A percentile compares a stretch with the other conserved stretches of the same genome.
phyloP scores from a whole-genome alignment of 2,329 filamentous ascomycete genomes.

The Fusarium sp. region DNA sequence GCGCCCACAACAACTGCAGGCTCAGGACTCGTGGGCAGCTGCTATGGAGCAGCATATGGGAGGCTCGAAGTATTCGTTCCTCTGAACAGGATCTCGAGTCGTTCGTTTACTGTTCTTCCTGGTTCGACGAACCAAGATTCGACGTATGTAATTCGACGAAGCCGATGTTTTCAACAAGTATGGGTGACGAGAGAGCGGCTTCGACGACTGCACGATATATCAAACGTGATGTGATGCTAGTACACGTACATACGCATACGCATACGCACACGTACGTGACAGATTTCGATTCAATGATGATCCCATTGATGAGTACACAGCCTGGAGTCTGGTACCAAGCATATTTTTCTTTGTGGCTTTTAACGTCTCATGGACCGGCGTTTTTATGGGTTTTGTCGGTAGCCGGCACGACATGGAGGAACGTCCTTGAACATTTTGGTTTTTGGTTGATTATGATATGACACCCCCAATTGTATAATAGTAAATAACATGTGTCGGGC shows the following conservation, averaged over 20 bases:
- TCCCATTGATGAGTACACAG: slow-evolving; percentile 38
- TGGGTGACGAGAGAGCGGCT: slow-evolving; percentile 17
- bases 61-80: slow-evolving; percentile 52
- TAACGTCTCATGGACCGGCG: slow-evolving; percentile 43
- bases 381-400: slow-evolving; percentile 39
- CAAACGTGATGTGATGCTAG: slow-evolving; percentile 10
- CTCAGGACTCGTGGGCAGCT: slow-evolving; percentile 57
- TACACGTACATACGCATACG: slow-evolving; percentile 5
- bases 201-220: slow-evolving; percentile 37
- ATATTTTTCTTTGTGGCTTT: slow-evolving; percentile 37
- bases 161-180: slow-evolving; percentile 28
- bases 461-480: slow-evolving; percentile 44
- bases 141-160: slow-evolving; percentile 25
- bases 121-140: slow-evolving; percentile 1
- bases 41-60: slow-evolving; percentile 52
- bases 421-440: slow-evolving; percentile 25
- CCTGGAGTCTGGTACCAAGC: slow-evolving; percentile 44
- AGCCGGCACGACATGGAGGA: slow-evolving; percentile 19
- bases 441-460: slow-evolving; percentile 37
- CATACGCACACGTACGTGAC: background rate
- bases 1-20: slow-evolving; percentile 37
- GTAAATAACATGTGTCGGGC: slow-evolving; percentile 8
- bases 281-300: slow-evolving; percentile 22
- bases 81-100: slow-evolving; percentile 48
- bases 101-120: slow-evolving; percentile 28